A percentile compares a stretch with the other conserved stretches of the same genome.
phyloP scores from a whole-genome alignment of 306 rosid genomes.

The Quercus suber region DNA sequence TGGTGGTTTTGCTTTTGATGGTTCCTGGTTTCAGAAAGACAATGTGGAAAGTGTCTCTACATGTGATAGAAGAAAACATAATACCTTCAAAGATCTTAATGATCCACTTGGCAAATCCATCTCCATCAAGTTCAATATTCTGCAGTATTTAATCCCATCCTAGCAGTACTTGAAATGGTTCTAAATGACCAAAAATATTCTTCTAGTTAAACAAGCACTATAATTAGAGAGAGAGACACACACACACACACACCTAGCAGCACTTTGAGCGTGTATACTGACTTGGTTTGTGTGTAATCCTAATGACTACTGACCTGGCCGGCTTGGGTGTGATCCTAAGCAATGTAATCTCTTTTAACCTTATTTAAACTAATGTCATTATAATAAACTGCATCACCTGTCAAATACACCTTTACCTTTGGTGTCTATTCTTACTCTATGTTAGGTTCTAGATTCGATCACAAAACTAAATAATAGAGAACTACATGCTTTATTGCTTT shows the following conservation, averaged over 20 bases:
- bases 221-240: too few species aligned
- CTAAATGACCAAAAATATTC: too few species aligned
- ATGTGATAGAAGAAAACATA: background rate
- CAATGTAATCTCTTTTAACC: too few species aligned
- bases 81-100: background rate
- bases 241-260: too few species aligned
- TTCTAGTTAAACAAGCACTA: too few species aligned
- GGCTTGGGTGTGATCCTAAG: too few species aligned
- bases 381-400: background rate
- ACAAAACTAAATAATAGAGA: background rate
- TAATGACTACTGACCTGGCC: too few species aligned
- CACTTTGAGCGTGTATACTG: too few species aligned
- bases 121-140: background rate
- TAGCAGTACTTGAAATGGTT: too few species aligned
- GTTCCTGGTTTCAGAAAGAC: background rate
- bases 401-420: background rate
- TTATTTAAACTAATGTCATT: background rate
- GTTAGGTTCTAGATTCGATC: background rate
- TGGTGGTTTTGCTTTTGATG: background rate
- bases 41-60: background rate
- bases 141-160: background rate
- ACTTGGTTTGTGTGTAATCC: too few species aligned
- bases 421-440: background rate
- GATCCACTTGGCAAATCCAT: slow-evolving; percentile 26
- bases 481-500: background rate